Evolutionary conservation across 2,329 filamentous ascomycete genomes (phyloP).

Genomic region (Phialophora chinensis): DNA sequence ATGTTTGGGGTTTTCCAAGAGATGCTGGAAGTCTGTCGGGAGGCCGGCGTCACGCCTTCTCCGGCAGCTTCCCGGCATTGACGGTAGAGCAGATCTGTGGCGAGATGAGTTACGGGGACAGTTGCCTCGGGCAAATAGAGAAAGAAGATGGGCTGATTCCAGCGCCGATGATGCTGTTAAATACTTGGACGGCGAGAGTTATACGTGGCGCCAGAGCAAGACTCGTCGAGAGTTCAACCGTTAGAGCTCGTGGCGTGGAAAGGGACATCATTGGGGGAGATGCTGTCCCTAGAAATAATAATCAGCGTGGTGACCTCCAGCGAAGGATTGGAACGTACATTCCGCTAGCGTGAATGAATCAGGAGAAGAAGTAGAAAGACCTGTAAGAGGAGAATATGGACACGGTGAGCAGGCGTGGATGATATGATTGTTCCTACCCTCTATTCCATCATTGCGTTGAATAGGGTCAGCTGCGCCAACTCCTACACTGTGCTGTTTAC

Average conservation of each 20-base stretch:
- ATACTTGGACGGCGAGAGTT: constrained; percentile 3
- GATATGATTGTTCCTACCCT: too few species aligned
- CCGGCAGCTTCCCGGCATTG: neutral
- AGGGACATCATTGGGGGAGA: constrained; percentile 1
- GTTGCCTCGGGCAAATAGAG: constrained; percentile 12
- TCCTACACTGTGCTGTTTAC: too few species aligned
- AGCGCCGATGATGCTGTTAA: neutral
- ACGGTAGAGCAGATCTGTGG: constrained; percentile 1
- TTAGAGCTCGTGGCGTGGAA: constrained; percentile 18
- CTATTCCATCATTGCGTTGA: too few species aligned
- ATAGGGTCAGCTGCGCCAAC: too few species aligned
- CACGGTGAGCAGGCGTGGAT: too few species aligned
- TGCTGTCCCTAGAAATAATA: neutral
- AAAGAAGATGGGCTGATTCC: neutral
- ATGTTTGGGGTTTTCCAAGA: constrained; percentile 12
- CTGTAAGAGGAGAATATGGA: too few species aligned
- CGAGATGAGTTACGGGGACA: constrained; percentile 5
- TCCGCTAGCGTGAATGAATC: too few species aligned
- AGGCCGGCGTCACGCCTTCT: neutral
- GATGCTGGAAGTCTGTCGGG: constrained; percentile 1
- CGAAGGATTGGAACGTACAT: too few species aligned
- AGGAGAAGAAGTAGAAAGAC: too few species aligned
- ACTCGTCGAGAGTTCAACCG: constrained; percentile 12
- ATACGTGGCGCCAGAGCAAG: constrained; percentile 4
- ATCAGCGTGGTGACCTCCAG: neutral